These are phyloP conservation scores for Spiraea crenata DNA, from an alignment of 331 rosid genomes.

Conservation along the genomic window DNA sequence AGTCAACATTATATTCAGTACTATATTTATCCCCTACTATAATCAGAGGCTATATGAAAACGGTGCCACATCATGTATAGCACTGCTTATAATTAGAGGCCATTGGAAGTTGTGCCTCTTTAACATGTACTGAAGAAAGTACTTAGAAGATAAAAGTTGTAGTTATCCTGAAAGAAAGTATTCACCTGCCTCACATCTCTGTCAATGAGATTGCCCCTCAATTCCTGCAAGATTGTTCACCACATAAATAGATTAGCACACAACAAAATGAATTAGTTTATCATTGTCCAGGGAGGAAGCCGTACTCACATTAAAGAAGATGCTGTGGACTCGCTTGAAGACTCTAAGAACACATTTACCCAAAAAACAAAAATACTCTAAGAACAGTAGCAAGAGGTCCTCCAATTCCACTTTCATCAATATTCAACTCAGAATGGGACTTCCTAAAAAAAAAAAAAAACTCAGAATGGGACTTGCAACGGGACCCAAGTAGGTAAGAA, in stretches of 20 bases:
- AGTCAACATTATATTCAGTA: too few species aligned
- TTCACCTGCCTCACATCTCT: conserved; percentile 87
- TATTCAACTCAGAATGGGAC: conserved; percentile 68
- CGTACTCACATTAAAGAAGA: conserved; percentile 67
- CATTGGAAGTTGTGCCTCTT: too few species aligned
- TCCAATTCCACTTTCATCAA: conserved; percentile 63
- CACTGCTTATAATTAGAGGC: too few species aligned
- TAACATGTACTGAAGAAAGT: too few species aligned
- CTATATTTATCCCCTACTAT: too few species aligned
- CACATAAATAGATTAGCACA: conserved; percentile 30
- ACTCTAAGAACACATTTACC: conserved; percentile 59
- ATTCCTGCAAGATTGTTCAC: conserved; percentile 52
- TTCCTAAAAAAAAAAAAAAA: too few species aligned
- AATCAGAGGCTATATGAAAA: too few species aligned
- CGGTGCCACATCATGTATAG: too few species aligned
- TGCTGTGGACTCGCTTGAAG: conserved; percentile 62
- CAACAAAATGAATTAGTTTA: conserved; percentile 2
- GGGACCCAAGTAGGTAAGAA: conserved; percentile 66
- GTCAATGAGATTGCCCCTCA: conserved; percentile 40
- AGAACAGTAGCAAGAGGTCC: conserved; percentile 78
- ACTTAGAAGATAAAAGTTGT: neutral
- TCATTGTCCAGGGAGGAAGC: conserved; percentile 7
- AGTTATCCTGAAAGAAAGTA: neutral
- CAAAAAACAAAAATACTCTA: too few species aligned
- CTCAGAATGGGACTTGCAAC: conserved; percentile 70